phyloP scores from a whole-genome alignment of 805 yeast species.

The Metschnikowia noctiluminum region DNA sequence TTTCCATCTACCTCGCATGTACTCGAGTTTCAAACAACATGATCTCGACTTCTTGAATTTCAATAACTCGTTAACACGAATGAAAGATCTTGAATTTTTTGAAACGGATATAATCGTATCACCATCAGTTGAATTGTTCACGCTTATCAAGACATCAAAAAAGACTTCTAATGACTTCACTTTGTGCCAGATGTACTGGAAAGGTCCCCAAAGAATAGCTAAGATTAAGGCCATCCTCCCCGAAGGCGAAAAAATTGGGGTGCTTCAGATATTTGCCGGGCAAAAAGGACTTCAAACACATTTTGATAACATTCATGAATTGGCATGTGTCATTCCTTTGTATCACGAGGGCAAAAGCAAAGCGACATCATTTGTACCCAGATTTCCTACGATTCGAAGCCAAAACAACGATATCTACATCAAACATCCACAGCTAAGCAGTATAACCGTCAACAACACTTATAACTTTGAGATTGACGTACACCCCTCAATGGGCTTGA shows the following conservation, averaged over 20 bases:
- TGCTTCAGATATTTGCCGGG: slow-evolving; percentile 72
- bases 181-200: slow-evolving; percentile 78
- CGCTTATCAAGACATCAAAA: slow-evolving; percentile 53
- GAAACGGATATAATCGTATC: slow-evolving; percentile 79
- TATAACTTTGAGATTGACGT: slow-evolving; percentile 65
- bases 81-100: slow-evolving; percentile 71
- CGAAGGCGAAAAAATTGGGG: slow-evolving; percentile 62
- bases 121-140: slow-evolving; percentile 61
- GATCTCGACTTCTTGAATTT: slow-evolving; percentile 57
- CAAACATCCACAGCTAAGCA: slow-evolving; percentile 76
- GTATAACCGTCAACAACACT: slow-evolving; percentile 51
- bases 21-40: slow-evolving; percentile 71
- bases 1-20: slow-evolving; percentile 78
- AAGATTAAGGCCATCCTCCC: slow-evolving; percentile 83
- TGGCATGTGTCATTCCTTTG: slow-evolving; percentile 71
- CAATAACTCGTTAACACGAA: slow-evolving; percentile 71
- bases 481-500: slow-evolving; percentile 53
- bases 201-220: slow-evolving; percentile 58
- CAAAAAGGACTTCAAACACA: slow-evolving; percentile 56
- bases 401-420: slow-evolving; percentile 75
- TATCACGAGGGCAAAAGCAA: slow-evolving; percentile 66
- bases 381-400: slow-evolving; percentile 69
- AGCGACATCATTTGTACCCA: slow-evolving; percentile 63
- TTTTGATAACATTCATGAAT: slow-evolving; percentile 57
- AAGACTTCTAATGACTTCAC: slow-evolving; percentile 50